Percentiles rank a stretch among this genome's conserved stretches.
These are phyloP conservation scores for Harrya chromipes DNA, from an alignment of 768 basidiomycete genomes.

Conservation along the genomic window DNA sequence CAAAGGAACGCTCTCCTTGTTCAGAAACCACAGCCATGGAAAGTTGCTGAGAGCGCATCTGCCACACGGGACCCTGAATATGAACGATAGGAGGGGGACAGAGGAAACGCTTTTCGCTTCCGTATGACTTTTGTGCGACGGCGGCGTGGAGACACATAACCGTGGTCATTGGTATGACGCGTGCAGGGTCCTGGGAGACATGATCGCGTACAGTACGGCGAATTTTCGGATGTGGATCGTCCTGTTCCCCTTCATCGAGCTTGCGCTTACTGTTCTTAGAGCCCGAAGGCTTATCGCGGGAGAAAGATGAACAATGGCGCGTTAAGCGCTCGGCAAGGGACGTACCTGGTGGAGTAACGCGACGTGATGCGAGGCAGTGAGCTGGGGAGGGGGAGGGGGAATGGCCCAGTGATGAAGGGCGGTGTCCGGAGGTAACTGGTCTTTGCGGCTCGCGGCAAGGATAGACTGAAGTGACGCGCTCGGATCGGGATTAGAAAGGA, in stretches of 20 bases:
- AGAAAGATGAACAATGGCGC: slow-evolving; percentile 25
- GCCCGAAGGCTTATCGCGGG: slow-evolving; percentile 27
- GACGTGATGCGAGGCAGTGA: slow-evolving; percentile 27
- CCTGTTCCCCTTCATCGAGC: slow-evolving; percentile 57
- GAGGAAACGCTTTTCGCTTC: slow-evolving; percentile 91
- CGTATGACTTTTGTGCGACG: slow-evolving; percentile 95
- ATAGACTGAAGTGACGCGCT: slow-evolving; percentile 41
- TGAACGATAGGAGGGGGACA: slow-evolving; percentile 93
- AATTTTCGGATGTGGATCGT: slow-evolving; percentile 72
- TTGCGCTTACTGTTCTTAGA: slow-evolving; percentile 67
- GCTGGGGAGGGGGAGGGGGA: slow-evolving; percentile 29
- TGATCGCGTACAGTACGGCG: slow-evolving; percentile 83
- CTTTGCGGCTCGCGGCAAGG: slow-evolving; percentile 33
- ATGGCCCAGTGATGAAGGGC: slow-evolving; percentile 40
- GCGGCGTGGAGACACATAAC: slow-evolving; percentile 89
- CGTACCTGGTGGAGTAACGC: slow-evolving; percentile 40
- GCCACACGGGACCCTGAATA: slow-evolving; percentile 85
- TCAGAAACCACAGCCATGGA: slow-evolving; percentile 87
- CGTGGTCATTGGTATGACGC: slow-evolving; percentile 85
- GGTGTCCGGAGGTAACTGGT: slow-evolving; percentile 27
- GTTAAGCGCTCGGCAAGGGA: slow-evolving; percentile 26
- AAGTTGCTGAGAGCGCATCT: slow-evolving; percentile 76
- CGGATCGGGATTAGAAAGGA: slow-evolving; percentile 37
- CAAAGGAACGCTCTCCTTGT: slow-evolving; percentile 76
- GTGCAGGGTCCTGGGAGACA: slow-evolving; percentile 69